phyloP scores from a whole-genome alignment of 176 grass and related monocot species.

The Avena sativa region DNA sequence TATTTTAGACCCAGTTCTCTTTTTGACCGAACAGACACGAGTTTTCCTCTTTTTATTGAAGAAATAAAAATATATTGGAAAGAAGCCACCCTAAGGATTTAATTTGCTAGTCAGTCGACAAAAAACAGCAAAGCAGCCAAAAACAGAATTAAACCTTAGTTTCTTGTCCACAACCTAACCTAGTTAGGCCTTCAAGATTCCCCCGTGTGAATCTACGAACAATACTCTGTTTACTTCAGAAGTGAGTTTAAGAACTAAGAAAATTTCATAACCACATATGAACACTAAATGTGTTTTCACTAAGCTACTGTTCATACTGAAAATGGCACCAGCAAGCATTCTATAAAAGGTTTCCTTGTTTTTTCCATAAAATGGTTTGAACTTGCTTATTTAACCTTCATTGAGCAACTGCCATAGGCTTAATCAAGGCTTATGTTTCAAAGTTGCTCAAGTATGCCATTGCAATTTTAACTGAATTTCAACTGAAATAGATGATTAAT shows the following conservation, averaged over 20 bases:
- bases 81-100: not conserved
- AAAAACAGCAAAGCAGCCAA: not conserved
- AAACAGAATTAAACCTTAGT: not conserved
- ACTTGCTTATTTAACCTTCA: not conserved
- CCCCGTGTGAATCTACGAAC: not conserved
- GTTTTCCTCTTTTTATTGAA: not conserved
- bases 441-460: not conserved
- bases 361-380: not conserved
- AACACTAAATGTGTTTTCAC: not conserved
- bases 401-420: not conserved
- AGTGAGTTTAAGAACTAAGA: not conserved
- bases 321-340: not conserved
- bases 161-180: not conserved
- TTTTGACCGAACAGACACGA: not conserved
- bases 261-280: not conserved
- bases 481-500: conserved; percentile 5
- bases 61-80: not conserved
- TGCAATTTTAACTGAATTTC: not conserved
- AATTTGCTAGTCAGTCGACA: not conserved
- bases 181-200: not conserved
- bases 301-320: not conserved
- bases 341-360: not conserved
- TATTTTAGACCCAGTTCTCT: not conserved
- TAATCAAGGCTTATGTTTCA: not conserved
- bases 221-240: not conserved